These are phyloP conservation scores for Triticum timopheevii DNA, from an alignment of 176 grass and related monocot species.

Conservation along the genomic window DNA sequence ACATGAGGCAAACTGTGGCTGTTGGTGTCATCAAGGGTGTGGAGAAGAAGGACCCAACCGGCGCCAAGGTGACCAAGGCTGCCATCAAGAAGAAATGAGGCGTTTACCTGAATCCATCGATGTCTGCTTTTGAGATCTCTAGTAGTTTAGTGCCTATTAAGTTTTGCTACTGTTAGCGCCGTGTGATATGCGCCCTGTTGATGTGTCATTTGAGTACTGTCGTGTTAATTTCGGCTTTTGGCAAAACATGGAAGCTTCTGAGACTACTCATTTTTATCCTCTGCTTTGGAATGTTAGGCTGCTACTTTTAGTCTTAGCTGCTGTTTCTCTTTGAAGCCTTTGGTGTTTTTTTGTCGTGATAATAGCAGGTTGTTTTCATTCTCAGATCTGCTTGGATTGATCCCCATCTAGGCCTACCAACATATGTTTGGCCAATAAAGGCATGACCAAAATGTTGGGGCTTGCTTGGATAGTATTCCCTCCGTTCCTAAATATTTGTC, in stretches of 20 bases:
- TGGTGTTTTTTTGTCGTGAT: no score
- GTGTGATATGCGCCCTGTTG: background rate
- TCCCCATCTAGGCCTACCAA: no score
- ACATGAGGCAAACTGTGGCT: slow-evolving; percentile 84
- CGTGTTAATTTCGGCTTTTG: background rate
- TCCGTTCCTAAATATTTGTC: no score
- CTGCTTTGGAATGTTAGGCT: background rate
- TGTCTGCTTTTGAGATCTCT: background rate
- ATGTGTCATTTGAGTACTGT: background rate
- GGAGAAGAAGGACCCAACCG: slow-evolving; percentile 75
- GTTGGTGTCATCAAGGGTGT: slow-evolving; percentile 86
- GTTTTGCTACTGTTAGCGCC: background rate
- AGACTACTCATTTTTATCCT: background rate
- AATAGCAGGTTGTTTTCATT: no score
- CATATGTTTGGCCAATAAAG: no score
- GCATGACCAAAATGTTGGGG: no score
- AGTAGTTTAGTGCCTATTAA: background rate
- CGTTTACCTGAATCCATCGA: background rate
- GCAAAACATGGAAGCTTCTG: background rate
- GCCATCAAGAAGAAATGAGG: slow-evolving; percentile 89
- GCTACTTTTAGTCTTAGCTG: background rate
- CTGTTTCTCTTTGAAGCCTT: no score
- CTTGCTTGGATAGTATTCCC: no score
- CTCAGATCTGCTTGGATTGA: no score
- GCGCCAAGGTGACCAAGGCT: slow-evolving; percentile 89